Evolutionary conservation across 2,329 filamentous ascomycete genomes (phyloP).

Genomic region (Fusarium buxicola): DNA sequence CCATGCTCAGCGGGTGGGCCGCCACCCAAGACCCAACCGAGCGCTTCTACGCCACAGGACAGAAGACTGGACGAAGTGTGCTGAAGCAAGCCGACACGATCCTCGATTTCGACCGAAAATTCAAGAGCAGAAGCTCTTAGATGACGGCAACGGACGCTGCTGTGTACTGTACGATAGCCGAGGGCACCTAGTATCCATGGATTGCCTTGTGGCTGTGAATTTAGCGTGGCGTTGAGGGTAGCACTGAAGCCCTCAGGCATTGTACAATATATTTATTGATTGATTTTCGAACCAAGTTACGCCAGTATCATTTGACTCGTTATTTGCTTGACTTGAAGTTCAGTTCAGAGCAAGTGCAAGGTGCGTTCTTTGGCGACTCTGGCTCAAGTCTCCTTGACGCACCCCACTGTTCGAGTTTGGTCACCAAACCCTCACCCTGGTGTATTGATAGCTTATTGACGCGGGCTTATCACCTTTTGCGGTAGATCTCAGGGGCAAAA

Average conservation of each 20-base stretch:
- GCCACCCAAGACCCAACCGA: slow-evolving; percentile 21
- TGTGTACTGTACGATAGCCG: not conserved
- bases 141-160: not conserved
- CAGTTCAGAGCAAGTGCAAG: too few species aligned
- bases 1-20: slow-evolving; percentile 26
- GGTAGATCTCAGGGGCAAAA: slow-evolving; percentile 32
- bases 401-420: slow-evolving; percentile 10
- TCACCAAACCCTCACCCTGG: not conserved
- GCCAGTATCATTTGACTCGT: too few species aligned
- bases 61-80: slow-evolving; percentile 23
- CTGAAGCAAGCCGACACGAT: slow-evolving; percentile 13
- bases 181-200: not conserved
- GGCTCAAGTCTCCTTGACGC: not conserved
- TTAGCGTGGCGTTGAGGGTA: slow-evolving; percentile 34
- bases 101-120: slow-evolving; percentile 25
- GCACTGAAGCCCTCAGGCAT: slow-evolving; percentile 11
- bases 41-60: slow-evolving; percentile 26
- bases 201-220: slow-evolving; percentile 14
- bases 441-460: slow-evolving; percentile 21
- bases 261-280: slow-evolving; percentile 25
- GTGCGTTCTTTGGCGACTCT: not conserved
- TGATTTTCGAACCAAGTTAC: not conserved
- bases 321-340: not conserved
- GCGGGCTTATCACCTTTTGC: slow-evolving; percentile 17
- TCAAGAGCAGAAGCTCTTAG: not conserved